phyloP scores from a whole-genome alignment of 257 asterid species.

The Solanum pimpinellifolium region DNA sequence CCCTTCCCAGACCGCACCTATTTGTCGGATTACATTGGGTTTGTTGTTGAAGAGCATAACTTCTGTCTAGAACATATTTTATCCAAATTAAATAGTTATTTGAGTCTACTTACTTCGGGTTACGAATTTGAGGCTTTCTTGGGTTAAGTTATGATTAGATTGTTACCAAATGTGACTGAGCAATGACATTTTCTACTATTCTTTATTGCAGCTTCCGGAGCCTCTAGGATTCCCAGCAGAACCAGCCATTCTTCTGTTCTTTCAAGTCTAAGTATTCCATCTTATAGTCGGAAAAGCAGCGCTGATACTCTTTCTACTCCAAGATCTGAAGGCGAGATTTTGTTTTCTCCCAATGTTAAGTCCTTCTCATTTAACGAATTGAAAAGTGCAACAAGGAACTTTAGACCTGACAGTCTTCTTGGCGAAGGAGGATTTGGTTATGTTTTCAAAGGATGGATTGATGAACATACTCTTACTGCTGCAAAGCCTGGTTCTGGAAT shows the following conservation, averaged over 20 bases:
- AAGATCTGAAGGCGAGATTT: slow-evolving; percentile 73
- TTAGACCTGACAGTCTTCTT: slow-evolving; percentile 79
- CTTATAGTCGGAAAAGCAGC: slow-evolving; percentile 46
- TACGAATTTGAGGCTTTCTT: background rate
- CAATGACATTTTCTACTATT: background rate
- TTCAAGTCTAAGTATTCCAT: slow-evolving; percentile 40
- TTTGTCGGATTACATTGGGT: background rate
- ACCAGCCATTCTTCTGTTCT: slow-evolving; percentile 30
- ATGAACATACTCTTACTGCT: slow-evolving; percentile 55
- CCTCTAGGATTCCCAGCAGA: slow-evolving; percentile 34
- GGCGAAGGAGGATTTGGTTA: slow-evolving; percentile 98
- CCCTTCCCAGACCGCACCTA: background rate
- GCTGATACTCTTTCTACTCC: slow-evolving; percentile 66
- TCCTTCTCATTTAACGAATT: slow-evolving; percentile 74
- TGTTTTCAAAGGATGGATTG: slow-evolving; percentile 95
- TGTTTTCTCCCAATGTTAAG: slow-evolving; percentile 67
- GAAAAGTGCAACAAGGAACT: slow-evolving; percentile 74
- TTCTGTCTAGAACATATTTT: background rate
- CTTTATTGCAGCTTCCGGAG: slow-evolving; percentile 20
- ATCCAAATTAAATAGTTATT: background rate
- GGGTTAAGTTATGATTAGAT: background rate
- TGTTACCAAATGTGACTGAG: background rate
- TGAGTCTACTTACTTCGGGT: background rate
- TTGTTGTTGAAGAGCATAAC: background rate
- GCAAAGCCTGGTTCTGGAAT: slow-evolving; percentile 75